These are phyloP conservation scores for Agaricus blazei DNA, from an alignment of 768 basidiomycete genomes.

Conservation along the genomic window DNA sequence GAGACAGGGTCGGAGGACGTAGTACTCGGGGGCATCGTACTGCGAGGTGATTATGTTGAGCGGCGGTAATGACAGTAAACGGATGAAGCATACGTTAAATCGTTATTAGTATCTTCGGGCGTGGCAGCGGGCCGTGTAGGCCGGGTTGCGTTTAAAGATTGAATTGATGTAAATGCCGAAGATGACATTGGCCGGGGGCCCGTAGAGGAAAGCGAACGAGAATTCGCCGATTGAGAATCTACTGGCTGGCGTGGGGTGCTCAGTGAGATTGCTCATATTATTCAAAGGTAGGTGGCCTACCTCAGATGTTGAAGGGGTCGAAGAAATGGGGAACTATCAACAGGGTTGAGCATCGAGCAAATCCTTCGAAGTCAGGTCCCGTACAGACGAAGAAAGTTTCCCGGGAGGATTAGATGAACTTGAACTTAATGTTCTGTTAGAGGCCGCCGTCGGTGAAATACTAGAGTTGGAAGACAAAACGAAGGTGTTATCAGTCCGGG, in stretches of 20 bases:
- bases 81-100: neutral
- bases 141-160: slow-evolving; percentile 1
- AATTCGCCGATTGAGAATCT: slow-evolving; percentile 3
- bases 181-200: slow-evolving; percentile 5
- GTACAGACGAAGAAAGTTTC: neutral
- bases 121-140: neutral
- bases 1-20: neutral
- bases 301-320: neutral
- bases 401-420: neutral
- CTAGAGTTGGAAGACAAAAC: neutral
- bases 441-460: neutral
- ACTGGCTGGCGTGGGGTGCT: neutral
- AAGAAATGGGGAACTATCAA: neutral
- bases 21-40: slow-evolving; percentile 4
- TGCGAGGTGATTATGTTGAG: neutral
- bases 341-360: neutral
- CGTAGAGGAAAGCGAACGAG: neutral
- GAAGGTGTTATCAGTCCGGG: slow-evolving; percentile 2
- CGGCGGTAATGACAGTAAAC: neutral
- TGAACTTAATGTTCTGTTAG: neutral
- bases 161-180: slow-evolving; percentile 3
- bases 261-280: neutral
- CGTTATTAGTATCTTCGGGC: neutral
- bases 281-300: slow-evolving; percentile 1
- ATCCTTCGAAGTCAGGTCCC: neutral